A percentile compares a stretch with the other conserved stretches of the same genome.
Evolutionary conservation across 129 eudicot genomes (phyloP).

Genomic region (Lonicera japonica): DNA sequence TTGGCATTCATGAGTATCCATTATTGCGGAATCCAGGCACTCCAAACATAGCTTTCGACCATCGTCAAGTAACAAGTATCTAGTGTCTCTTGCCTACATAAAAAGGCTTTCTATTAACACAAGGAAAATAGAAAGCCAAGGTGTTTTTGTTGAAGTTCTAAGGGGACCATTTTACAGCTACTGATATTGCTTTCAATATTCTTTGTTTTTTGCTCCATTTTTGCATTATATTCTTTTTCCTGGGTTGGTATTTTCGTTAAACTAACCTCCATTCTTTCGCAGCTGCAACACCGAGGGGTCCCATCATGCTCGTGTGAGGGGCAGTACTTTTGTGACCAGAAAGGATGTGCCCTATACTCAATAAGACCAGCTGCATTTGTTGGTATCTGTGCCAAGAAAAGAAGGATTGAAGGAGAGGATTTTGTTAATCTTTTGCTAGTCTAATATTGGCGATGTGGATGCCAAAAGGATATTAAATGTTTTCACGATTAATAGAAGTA

Average conservation of each 20-base stretch:
- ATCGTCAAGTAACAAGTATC: conserved; percentile 69
- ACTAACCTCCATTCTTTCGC: conserved; percentile 92
- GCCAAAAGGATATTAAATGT: too few species aligned
- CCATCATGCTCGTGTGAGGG: conserved; percentile 83
- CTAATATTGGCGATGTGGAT: neutral
- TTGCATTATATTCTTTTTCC: neutral
- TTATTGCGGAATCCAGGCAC: conserved; percentile 88
- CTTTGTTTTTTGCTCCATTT: neutral
- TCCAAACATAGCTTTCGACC: conserved; percentile 90
- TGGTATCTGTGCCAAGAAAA: conserved; percentile 48
- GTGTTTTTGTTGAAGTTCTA: too few species aligned
- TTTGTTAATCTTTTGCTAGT: neutral
- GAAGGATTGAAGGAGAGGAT: neutral
- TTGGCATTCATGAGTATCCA: conserved; percentile 94
- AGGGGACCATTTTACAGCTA: too few species aligned
- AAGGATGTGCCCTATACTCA: conserved; percentile 93
- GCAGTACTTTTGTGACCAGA: conserved; percentile 97
- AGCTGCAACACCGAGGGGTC: conserved; percentile 96
- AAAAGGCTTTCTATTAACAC: conserved; percentile 2
- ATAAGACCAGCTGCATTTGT: conserved; percentile 81
- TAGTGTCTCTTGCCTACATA: conserved; percentile 61
- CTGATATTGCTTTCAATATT: too few species aligned
- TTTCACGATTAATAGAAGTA: too few species aligned
- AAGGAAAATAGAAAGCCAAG: too few species aligned
- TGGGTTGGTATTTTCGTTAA: neutral